A percentile compares a stretch with the other conserved stretches of the same genome.
Conservation (phyloP, 1,284 basidiomycete genomes). For the Cystobasidium pallidum region DNA sequence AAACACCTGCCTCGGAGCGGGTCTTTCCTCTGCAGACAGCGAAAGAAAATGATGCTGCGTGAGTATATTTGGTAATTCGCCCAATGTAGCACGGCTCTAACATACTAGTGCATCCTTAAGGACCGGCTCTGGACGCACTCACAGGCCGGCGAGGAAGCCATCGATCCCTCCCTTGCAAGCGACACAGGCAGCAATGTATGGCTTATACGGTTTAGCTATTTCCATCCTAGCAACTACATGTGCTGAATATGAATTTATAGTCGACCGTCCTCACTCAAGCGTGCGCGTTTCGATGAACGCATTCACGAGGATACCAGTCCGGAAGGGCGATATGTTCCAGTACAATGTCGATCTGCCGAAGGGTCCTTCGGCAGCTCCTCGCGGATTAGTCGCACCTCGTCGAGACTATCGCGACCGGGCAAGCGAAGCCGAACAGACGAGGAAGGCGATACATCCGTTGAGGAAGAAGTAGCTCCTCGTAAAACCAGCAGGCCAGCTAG, state of each 20-base stretch:
- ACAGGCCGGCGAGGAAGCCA: not conserved
- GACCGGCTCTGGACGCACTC: no score
- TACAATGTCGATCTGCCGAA: not conserved
- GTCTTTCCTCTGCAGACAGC: not conserved
- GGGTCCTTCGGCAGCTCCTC: not conserved
- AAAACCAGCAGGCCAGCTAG: not conserved
- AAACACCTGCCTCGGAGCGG: not conserved
- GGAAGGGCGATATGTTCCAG: not conserved
- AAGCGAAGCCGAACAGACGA: not conserved
- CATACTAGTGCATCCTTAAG: no score
- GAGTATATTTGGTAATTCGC: not conserved
- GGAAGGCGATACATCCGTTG: not conserved
- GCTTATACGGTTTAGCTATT: no score
- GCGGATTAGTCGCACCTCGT: not conserved
- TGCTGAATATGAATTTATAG: not conserved
- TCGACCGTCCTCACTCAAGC: not conserved
- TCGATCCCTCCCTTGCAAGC: not conserved
- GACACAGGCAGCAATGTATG: not conserved
- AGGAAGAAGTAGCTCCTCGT: slow-evolving; percentile 1
- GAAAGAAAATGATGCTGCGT: not conserved
- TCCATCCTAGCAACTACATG: no score
- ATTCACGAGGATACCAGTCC: not conserved
- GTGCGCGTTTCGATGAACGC: slow-evolving; percentile 5
- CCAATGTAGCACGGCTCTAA: no score
- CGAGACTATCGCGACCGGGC: not conserved